Evolutionary conservation across 768 basidiomycete species (phyloP).

Genomic region (Strobilomyces echinocephalus): DNA sequence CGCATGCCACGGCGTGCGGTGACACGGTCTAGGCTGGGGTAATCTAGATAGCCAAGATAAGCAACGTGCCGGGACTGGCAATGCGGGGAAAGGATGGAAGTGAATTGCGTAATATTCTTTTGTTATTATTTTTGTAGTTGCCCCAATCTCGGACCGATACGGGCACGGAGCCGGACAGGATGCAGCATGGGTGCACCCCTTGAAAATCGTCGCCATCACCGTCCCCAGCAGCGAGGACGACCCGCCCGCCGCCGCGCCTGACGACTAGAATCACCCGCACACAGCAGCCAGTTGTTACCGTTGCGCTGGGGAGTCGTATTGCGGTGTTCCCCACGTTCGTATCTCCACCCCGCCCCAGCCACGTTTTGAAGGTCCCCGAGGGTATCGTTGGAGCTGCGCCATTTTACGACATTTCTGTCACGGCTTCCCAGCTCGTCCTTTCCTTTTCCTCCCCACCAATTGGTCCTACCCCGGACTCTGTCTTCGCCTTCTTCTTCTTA

Average conservation of each 20-base stretch:
- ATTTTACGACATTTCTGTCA: constrained; percentile 23
- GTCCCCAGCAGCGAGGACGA: constrained; percentile 1
- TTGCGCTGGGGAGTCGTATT: not conserved
- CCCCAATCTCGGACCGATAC: constrained; percentile 24
- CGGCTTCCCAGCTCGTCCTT: constrained; percentile 16
- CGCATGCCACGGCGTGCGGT: not conserved
- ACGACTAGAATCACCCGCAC: no score
- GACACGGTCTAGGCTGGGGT: constrained; percentile 22
- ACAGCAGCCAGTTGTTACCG: not conserved
- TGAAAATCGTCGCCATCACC: constrained; percentile 11
- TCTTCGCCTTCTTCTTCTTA: constrained; percentile 14
- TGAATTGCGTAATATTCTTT: constrained; percentile 13
- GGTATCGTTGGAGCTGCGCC: constrained; percentile 18
- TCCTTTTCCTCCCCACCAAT: constrained; percentile 19
- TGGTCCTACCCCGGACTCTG: constrained; percentile 29
- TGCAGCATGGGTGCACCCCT: constrained; percentile 1
- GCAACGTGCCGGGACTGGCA: not conserved
- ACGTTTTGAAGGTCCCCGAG: constrained; percentile 27
- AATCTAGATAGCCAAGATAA: constrained; percentile 26
- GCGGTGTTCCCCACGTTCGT: constrained; percentile 25
- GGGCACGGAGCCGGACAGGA: constrained; percentile 18
- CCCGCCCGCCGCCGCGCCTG: not conserved
- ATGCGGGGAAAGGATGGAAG: constrained; percentile 19
- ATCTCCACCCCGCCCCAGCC: constrained; percentile 19
- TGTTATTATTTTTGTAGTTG: not conserved